Evolutionary conservation across 108 stramenopile species (phyloP), one percentile per base, ranked within the genome.

Genomic region (Nitzschia palea): DNA sequence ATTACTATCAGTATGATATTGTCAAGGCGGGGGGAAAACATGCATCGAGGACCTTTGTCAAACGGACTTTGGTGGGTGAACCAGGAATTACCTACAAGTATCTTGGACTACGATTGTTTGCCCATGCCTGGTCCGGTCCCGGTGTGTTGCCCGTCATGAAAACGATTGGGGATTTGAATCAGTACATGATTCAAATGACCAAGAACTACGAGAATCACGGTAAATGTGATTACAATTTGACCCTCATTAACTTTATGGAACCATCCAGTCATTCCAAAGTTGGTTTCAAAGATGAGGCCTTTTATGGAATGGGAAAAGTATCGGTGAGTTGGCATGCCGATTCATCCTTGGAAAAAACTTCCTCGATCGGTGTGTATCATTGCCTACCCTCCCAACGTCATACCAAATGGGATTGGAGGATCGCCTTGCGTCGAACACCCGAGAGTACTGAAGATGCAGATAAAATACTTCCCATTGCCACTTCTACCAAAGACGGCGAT

Each of bases 31-130:
- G 90, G 23, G 87, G 90, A 45, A 89, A 93, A 56, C 78, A 81
- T 15, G 66, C 88, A 14, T 75, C 82, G 3, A 71, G 71, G 33
- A 95, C 94, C 8, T 86, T 79, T 55, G 95, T 96, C 12, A 85
- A 85, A 40, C 67, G 95, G 32, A 87, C 85, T 0, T 65, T 95
- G 45, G 84, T 91, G 2, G 90, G 94, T 0, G 82, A 95, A 8
- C 86, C 90, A 10, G 96, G 96, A 14, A 85, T 86, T 30, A 97
- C 96, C n/a, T 97, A 97, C 77, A 90, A 90, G 63, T 97, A 97
- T 71, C 75, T 97, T 3, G 96, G 96, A 10, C 68, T 97, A 15
- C 76, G 96, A 25, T 70, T 97, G 5, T 97, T 95, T 67, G 86
- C 96, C 10, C 93, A 95, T 71, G 91, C 96, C 25, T 97, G 96